Evolutionary conservation across 2,329 filamentous ascomycete species (phyloP).

Genomic region (Gnomoniopsis smithogilvyi): DNA sequence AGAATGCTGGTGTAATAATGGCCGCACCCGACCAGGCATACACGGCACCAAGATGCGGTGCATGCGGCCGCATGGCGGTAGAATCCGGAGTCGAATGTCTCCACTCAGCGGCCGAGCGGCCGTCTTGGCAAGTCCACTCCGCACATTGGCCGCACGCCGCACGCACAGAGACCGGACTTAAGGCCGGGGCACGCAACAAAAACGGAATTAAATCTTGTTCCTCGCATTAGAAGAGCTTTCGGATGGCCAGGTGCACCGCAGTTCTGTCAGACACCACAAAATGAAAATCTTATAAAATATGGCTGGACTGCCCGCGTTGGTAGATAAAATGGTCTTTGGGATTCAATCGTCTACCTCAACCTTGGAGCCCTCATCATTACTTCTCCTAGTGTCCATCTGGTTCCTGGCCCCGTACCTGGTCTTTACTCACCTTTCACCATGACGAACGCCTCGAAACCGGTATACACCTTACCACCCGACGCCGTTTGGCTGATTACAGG

Average conservation of each 20-base stretch:
- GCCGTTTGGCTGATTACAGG: conserved; percentile 36
- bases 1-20: neutral
- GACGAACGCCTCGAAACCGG: neutral
- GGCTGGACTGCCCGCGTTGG: neutral
- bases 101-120: neutral
- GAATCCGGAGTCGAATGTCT: neutral
- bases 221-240: neutral
- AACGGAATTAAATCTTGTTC: no score
- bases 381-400: neutral
- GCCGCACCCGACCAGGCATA: no score
- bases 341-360: neutral
- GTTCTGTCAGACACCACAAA: no score
- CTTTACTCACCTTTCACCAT: neutral
- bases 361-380: neutral
- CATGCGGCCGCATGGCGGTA: conserved; percentile 6
- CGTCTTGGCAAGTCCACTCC: neutral
- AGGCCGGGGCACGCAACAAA: no score
- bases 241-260: no score
- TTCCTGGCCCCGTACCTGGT: neutral
- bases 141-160: neutral
- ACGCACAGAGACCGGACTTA: neutral
- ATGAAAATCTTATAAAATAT: neutral
- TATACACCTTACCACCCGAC: conserved; percentile 28
- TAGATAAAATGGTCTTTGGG: neutral
- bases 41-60: neutral